phyloP scores from a whole-genome alignment of 2,329 filamentous ascomycete species.

The Neofusicoccum ribis region DNA sequence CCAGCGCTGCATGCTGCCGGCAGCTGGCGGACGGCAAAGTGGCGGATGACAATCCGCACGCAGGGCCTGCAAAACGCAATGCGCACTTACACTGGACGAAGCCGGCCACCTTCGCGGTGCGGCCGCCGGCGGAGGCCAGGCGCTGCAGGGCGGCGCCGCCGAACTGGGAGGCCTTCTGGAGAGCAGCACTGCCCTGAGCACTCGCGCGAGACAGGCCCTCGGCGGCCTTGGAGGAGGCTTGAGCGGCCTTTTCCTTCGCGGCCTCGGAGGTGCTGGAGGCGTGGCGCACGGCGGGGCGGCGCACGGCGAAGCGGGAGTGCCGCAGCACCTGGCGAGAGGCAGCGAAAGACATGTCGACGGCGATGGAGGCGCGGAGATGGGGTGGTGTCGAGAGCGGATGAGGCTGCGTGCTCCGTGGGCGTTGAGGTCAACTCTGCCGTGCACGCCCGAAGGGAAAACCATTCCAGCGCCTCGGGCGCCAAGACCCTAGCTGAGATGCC shows the following conservation, averaged over 20 bases:
- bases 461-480: constrained; percentile 14
- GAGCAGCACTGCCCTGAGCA: constrained; percentile 74
- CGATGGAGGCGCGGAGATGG: constrained; percentile 26
- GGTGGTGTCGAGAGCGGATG: constrained; percentile 19
- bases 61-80: neutral
- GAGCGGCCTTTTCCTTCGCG: constrained; percentile 48
- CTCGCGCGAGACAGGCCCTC: constrained; percentile 81
- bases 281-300: constrained; percentile 47
- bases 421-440: constrained; percentile 19
- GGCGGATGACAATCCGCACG: neutral
- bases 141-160: constrained; percentile 57
- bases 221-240: constrained; percentile 63
- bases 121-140: constrained; percentile 76
- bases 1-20: neutral
- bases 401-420: constrained; percentile 16
- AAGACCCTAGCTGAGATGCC: constrained; percentile 16
- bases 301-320: constrained; percentile 44
- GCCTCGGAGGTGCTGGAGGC: constrained; percentile 52
- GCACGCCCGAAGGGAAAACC: constrained; percentile 16
- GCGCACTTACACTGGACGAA: constrained; percentile 79
- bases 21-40: neutral
- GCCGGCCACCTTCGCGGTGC: constrained; percentile 74
- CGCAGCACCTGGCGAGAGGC: constrained; percentile 48
- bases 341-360: constrained; percentile 48
- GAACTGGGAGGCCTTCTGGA: constrained; percentile 63